These are phyloP conservation scores for Psilocybe subaeruginosa DNA, from an alignment of 768 basidiomycete genomes.

Conservation along the genomic window DNA sequence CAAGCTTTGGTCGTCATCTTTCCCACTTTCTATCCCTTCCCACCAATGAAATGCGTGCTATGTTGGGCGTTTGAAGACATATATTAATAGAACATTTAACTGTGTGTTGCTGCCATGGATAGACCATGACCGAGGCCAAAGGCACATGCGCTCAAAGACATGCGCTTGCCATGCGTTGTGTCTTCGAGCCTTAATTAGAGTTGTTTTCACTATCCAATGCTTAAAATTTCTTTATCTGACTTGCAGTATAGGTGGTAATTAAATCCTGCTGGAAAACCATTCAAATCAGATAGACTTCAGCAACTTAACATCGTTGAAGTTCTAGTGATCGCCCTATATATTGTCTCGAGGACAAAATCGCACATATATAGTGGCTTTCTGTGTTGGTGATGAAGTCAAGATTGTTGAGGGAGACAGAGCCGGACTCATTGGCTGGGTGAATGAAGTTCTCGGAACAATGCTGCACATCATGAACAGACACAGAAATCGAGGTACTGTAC, in stretches of 20 bases:
- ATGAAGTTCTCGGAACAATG: not conserved
- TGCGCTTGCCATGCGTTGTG: not conserved
- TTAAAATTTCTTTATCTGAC: no score
- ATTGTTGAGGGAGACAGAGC: not conserved
- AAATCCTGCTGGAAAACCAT: no score
- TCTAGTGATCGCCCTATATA: no score
- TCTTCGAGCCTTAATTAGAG: not conserved
- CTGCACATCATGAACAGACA: not conserved
- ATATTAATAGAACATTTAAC: not conserved
- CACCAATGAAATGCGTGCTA: not conserved
- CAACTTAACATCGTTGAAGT: no score
- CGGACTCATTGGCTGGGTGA: conserved; percentile 1
- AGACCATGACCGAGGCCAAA: no score
- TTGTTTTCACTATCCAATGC: no score
- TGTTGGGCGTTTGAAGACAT: not conserved
- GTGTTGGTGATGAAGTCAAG: conserved; percentile 2
- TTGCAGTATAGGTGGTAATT: no score
- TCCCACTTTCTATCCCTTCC: not conserved
- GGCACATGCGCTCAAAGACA: no score
- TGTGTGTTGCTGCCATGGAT: not conserved
- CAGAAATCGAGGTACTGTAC: not conserved
- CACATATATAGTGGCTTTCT: not conserved
- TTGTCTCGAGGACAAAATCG: no score
- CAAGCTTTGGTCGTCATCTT: not conserved
- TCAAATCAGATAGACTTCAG: no score